A percentile compares a stretch with the other conserved stretches of the same genome.
phyloP scores from a whole-genome alignment of 2,329 filamentous ascomycete species.

The Mycogone perniciosa region DNA sequence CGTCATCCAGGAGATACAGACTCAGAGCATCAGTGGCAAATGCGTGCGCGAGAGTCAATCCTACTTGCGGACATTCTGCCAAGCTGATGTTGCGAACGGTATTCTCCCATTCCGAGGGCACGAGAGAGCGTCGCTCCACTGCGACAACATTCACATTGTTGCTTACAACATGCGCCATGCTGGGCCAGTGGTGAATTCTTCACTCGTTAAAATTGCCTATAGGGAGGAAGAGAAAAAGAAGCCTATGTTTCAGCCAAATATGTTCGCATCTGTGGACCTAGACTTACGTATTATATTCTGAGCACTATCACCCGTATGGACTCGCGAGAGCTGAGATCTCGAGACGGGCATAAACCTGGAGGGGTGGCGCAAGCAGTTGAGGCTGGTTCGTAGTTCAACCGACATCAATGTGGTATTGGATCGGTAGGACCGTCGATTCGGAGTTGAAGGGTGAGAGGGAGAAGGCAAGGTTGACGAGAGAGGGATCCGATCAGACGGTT shows the following conservation, averaged over 20 bases:
- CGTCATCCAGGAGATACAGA: slow-evolving; percentile 67
- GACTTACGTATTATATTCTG: slow-evolving; percentile 44
- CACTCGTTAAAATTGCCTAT: slow-evolving; percentile 10
- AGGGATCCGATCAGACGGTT: neutral
- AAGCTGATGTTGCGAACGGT: slow-evolving; percentile 57
- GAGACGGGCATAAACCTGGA: slow-evolving; percentile 52
- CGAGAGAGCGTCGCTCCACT: slow-evolving; percentile 35
- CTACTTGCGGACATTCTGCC: slow-evolving; percentile 65
- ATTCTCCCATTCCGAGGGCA: slow-evolving; percentile 47
- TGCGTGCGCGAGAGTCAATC: slow-evolving; percentile 65
- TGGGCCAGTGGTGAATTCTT: slow-evolving; percentile 5
- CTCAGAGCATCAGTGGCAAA: slow-evolving; percentile 71
- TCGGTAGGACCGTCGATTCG: slow-evolving; percentile 6
- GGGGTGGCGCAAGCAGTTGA: slow-evolving; percentile 50
- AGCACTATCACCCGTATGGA: slow-evolving; percentile 52
- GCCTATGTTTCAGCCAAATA: slow-evolving; percentile 2
- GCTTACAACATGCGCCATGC: slow-evolving; percentile 12
- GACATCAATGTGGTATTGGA: slow-evolving; percentile 49
- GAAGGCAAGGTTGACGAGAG: neutral
- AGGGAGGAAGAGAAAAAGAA: neutral
- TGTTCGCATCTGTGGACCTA: slow-evolving; percentile 2
- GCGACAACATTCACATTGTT: slow-evolving; percentile 14
- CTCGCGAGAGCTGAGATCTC: slow-evolving; percentile 47
- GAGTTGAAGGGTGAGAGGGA: neutral
- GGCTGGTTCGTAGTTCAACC: slow-evolving; percentile 50